Evolutionary conservation across 257 asterid species (phyloP), one percentile per base, ranked within the genome.

Genomic region (Cynanchum wilfordii): DNA sequence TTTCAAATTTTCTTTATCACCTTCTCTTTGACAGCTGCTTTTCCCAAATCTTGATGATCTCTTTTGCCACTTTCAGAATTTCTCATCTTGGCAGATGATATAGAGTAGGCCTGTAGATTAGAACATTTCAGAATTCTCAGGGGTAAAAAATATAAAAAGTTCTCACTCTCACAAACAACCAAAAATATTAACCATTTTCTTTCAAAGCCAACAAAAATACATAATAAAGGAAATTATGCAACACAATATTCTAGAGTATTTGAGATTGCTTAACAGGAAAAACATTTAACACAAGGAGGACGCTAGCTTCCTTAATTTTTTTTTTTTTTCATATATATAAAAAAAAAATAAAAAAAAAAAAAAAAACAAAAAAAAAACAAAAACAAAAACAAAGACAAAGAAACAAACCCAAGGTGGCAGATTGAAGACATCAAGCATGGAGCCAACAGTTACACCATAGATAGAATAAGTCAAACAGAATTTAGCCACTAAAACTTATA

Each of bases 1-100:
- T 81, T 75, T 55, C 44, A 19, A 68, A 51, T 29, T 76, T 68
- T 68, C 71, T 42, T 42, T 69, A 20, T 83, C 71, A 90, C 99
- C 98, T 85, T 84, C 59, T 88, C 89, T 75, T 80, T 84, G 27
- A 52, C 85, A 69, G 83, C 87, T 33, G 79, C 59, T 78, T 82
- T 82, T 78, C 82, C 86, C 66, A 68, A 79, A 72, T 80, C 74
- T 77, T 62, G 92, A 75, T 76, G 86, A 64, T 19, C 74, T 78
- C 83, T 84, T 81, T 77, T 86, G 76, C 77, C 78, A 71, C 81
- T 70, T 66, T 81, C 96, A 70, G 86, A 78, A 40, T 74, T 85
- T 81, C 91, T 86, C 88, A 69, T 78, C 87, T 88, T 94, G 25
- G 83, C 51, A 24, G 88, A 81, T 22, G 96, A 78, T 70, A 84